Conservation (phyloP, 352 stramenopile genomes). For the Globisporangium okanoganense region DNA sequence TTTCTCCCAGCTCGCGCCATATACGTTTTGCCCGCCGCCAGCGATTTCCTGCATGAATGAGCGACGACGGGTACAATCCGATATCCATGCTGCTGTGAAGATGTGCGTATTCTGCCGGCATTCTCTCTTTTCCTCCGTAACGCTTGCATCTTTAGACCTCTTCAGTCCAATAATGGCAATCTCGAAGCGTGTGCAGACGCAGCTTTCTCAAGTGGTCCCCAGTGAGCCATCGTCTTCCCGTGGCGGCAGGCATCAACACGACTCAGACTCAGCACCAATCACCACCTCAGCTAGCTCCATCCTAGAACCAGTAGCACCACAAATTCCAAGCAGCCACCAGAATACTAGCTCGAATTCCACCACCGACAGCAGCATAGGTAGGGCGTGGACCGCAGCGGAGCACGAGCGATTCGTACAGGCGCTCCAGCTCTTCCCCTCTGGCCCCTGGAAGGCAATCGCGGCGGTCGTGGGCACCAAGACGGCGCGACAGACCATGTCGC, state of each 20-base stretch:
- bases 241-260: neutral
- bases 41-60: neutral
- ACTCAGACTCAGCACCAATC: neutral
- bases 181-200: conserved; percentile 24
- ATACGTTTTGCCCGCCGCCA: neutral
- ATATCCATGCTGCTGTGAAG: neutral
- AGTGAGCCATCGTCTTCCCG: neutral
- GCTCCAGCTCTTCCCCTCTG: conserved; percentile 25
- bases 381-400: conserved; percentile 25
- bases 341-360: neutral
- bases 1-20: neutral
- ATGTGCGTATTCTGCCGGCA: neutral
- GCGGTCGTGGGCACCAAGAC: conserved; percentile 23
- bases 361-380: conserved; percentile 18
- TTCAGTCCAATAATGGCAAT: conserved; percentile 13
- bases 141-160: neutral
- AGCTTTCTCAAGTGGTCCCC: conserved; percentile 8
- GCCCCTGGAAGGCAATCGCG: conserved; percentile 39
- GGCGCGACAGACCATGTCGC: conserved; percentile 52
- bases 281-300: neutral
- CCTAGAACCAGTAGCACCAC: neutral
- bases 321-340: conserved; percentile 9
- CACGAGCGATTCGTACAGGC: conserved; percentile 30
- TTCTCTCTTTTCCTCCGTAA: neutral
- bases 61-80: neutral